Evolutionary conservation across 1,284 basidiomycete genomes (phyloP).

Genomic region (Microbotryum lychnidis-dioicae): DNA sequence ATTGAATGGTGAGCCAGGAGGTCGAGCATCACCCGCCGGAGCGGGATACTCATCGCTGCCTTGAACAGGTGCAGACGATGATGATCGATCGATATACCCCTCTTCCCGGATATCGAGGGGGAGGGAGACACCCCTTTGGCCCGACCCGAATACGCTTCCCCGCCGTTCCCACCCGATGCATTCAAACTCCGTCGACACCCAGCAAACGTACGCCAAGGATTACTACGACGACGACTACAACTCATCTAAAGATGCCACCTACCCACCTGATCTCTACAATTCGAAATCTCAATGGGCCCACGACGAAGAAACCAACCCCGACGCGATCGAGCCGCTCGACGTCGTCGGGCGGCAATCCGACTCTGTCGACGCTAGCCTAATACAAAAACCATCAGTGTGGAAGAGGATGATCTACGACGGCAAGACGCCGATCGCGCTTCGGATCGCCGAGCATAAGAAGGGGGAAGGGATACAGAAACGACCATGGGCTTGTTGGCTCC

Average conservation of each 20-base stretch:
- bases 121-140: too few species aligned
- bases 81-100: too few species aligned
- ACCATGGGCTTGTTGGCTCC: conserved; percentile 52
- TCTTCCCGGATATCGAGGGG: too few species aligned
- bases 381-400: conserved; percentile 15
- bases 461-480: conserved; percentile 72
- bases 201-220: background rate
- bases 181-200: too few species aligned
- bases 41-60: too few species aligned
- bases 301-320: background rate
- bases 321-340: conserved; percentile 18
- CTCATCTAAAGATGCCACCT: background rate
- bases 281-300: too few species aligned
- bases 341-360: conserved; percentile 11
- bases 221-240: background rate
- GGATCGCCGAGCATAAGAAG: conserved; percentile 47
- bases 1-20: too few species aligned
- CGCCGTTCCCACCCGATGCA: too few species aligned
- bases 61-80: too few species aligned
- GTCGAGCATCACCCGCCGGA: too few species aligned
- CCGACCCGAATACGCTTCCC: too few species aligned
- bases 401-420: conserved; percentile 29
- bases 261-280: background rate
- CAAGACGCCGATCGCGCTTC: conserved; percentile 34
- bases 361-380: conserved; percentile 6